Percentiles rank a stretch among this genome's conserved stretches.
Conservation (phyloP, 2,329 filamentous ascomycete genomes). For the Incumbomyces lentus region DNA sequence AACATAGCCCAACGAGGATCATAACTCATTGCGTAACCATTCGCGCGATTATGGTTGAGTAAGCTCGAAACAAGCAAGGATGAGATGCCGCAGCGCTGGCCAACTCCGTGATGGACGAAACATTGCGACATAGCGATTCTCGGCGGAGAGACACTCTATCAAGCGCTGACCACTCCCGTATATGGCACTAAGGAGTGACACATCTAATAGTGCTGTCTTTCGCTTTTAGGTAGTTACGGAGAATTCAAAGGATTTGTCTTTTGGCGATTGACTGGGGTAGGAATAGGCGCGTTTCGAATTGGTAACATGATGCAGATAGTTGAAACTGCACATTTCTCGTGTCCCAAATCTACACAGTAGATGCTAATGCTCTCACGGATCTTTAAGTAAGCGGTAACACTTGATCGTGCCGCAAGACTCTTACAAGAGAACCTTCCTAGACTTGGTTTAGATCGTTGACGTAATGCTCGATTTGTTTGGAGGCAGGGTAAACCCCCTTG, state of each 20-base stretch:
- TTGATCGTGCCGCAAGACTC: too few relatives aligned
- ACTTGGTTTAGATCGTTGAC: neutral
- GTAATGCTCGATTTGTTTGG: too few relatives aligned
- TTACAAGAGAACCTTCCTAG: too few relatives aligned
- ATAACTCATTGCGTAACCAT: neutral
- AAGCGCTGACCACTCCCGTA: slow-evolving; percentile 6
- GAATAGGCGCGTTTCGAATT: slow-evolving; percentile 7
- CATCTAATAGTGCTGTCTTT: neutral
- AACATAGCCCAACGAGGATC: neutral
- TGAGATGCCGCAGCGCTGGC: neutral
- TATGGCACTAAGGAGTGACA: neutral
- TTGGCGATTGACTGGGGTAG: slow-evolving; percentile 1
- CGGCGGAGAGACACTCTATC: neutral
- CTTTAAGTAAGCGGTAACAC: neutral
- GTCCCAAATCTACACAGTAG: neutral
- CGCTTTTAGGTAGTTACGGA: neutral
- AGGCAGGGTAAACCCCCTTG: too few relatives aligned
- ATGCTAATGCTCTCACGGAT: neutral
- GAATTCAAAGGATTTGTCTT: neutral
- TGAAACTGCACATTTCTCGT: slow-evolving; percentile 1
- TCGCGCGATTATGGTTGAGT: neutral
- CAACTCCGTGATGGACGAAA: neutral
- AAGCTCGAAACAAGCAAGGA: slow-evolving; percentile 5
- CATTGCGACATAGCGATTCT: neutral
- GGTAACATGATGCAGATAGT: neutral